Evolutionary conservation across 768 basidiomycete species (phyloP).

Genomic region (Suillus decipiens): DNA sequence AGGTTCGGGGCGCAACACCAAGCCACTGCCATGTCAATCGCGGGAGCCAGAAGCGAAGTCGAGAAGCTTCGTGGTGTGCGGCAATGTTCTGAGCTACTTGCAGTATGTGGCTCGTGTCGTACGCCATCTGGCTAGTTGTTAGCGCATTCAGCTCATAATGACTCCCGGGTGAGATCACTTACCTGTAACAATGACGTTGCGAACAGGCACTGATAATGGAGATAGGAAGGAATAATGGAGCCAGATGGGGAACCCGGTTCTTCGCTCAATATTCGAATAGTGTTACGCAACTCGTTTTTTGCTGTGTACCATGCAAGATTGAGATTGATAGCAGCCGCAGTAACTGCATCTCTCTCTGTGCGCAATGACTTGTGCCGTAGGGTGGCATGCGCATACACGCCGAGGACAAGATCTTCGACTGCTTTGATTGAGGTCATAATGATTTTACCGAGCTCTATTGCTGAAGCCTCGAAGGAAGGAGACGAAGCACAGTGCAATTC

Average conservation of each 20-base stretch:
- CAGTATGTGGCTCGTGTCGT: slow-evolving; percentile 40
- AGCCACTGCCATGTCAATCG: slow-evolving; percentile 44
- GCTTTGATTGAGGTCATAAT: slow-evolving; percentile 37
- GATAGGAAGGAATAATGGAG: slow-evolving; percentile 28
- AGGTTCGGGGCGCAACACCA: slow-evolving; percentile 37
- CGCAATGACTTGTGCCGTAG: slow-evolving; percentile 8
- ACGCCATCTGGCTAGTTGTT: slow-evolving; percentile 39
- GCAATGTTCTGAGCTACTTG: slow-evolving; percentile 34
- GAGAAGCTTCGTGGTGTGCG: slow-evolving; percentile 32
- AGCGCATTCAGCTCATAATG: neutral
- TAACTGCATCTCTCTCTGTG: slow-evolving; percentile 18
- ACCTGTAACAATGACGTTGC: slow-evolving; percentile 50
- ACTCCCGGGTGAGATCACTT: slow-evolving; percentile 4
- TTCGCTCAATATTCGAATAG: slow-evolving; percentile 14
- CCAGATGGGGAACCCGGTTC: neutral
- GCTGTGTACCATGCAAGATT: slow-evolving; percentile 25
- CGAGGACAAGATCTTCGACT: slow-evolving; percentile 35
- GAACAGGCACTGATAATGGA: slow-evolving; percentile 39
- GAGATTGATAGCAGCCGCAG: slow-evolving; percentile 24
- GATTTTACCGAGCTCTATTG: slow-evolving; percentile 35
- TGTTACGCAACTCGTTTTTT: slow-evolving; percentile 32
- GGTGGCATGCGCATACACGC: slow-evolving; percentile 26
- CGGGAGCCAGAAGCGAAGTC: slow-evolving; percentile 42
- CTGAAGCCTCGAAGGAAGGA: slow-evolving; percentile 29
- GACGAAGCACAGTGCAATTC: slow-evolving; percentile 10